Conservation (phyloP, 164 flowering plant genomes). For the Annona cherimola region DNA sequence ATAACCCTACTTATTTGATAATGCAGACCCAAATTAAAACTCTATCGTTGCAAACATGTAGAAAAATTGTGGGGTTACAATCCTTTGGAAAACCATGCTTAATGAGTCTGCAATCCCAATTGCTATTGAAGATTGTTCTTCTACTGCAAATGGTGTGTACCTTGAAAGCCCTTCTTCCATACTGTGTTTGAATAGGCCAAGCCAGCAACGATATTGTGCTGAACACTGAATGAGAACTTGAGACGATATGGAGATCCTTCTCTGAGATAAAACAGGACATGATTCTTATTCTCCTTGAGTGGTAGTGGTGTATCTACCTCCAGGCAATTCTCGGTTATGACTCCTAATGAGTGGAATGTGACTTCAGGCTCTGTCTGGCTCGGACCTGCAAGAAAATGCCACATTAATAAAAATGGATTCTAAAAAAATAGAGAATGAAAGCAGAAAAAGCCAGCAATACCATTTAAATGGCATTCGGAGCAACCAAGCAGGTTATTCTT, state of each 20-base stretch:
- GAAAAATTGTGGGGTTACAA: background rate
- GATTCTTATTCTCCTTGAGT: constrained; percentile 25
- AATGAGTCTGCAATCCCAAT: background rate
- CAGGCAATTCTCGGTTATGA: constrained; percentile 42
- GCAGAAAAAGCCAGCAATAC: constrained; percentile 18
- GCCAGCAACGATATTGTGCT: constrained; percentile 73
- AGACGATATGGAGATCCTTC: constrained; percentile 66
- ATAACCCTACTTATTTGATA: background rate
- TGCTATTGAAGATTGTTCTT: background rate
- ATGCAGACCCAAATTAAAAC: too few relatives aligned
- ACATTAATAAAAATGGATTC: background rate
- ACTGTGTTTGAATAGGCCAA: constrained; percentile 61
- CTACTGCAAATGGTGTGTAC: constrained; percentile 20
- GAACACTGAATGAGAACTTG: constrained; percentile 56
- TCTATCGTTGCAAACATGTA: too few relatives aligned
- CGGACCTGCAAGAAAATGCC: constrained; percentile 25
- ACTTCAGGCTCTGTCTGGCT: constrained; percentile 68
- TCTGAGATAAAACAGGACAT: constrained; percentile 40
- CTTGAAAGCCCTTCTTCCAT: constrained; percentile 70
- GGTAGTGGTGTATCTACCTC: constrained; percentile 52
- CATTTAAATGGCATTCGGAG: constrained; percentile 52
- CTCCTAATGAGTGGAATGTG: constrained; percentile 60
- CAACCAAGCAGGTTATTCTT: constrained; percentile 78
- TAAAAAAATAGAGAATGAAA: background rate
- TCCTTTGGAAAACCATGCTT: background rate